Base-by-base conservation (phyloP, 768 basidiomycete species). In the Thelephora aurantiotincta region DNA sequence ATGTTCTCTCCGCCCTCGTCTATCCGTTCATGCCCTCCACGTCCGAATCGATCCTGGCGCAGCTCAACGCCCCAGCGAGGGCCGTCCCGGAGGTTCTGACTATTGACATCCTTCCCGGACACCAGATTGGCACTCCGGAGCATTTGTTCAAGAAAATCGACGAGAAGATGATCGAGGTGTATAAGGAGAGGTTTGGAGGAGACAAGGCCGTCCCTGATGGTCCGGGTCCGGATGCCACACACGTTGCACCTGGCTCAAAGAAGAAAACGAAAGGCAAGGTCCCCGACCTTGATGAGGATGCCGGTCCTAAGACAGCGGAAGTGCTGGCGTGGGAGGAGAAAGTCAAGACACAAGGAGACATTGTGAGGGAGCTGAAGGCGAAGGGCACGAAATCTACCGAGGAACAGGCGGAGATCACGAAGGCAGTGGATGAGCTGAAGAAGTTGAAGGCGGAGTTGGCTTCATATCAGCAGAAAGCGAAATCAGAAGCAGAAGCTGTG, bases 21-120 rank as follows among this genome's bases (percentile, higher is more conserved):
- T 83, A 92, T 60, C 94, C 96, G 0, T 99, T 90, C 79, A 97
- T 99, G 92, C 96, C 96, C 35, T 73, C 80, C 11, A 94, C 88
- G 0, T 80, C 84, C 33, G 77, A 76, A 20, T 70, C 79, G 2
- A 92, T 99, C 54, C 71, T 94, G 47, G 57, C 62, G 16, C 96
- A 99, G 58, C 74, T 98, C 52, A 89, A 96, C 58, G 92, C 91
- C 0, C 91, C 91, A 1, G 73, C 83, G 4, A 80, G 94, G 30
- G 68, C 73, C 7, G 80, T 94, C 2, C 87, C 94, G 1, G 72
- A 73, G 48, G 70, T 70, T 7, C 68, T 96, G 53, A 68, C 74
- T 5, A 79, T 77, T 54, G 96, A 98, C 60, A 80, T 99, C 51
- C 73, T 97, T 37, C 75, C 78, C 0, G 90, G 90, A 0, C 94